phyloP scores from a whole-genome alignment of 108 stramenopile species.

The Chaetoceros tenuissimus region DNA sequence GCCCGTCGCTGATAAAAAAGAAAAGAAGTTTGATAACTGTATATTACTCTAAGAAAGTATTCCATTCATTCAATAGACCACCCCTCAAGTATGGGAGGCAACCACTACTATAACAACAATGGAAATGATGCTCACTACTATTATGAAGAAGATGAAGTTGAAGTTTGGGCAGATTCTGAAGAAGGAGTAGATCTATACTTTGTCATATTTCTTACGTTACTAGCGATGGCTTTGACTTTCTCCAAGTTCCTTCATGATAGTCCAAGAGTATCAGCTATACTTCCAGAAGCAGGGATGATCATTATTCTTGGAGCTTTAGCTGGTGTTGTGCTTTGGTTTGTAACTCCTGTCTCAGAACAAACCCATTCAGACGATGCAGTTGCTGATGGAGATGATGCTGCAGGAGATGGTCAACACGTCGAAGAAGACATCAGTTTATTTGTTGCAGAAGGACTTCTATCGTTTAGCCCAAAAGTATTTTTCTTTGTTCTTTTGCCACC shows the following conservation, averaged over 20 bases:
- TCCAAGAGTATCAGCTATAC: slow-evolving; percentile 29
- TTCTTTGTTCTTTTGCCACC: slow-evolving; percentile 78
- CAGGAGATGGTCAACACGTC: slow-evolving; percentile 16
- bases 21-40: no score
- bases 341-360: background rate
- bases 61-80: no score
- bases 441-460: slow-evolving; percentile 28
- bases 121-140: background rate
- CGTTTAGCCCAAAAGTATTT: slow-evolving; percentile 61
- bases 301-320: slow-evolving; percentile 48
- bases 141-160: background rate
- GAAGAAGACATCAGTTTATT: slow-evolving; percentile 7
- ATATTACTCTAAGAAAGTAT: no score
- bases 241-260: slow-evolving; percentile 26
- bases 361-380: background rate
- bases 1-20: no score
- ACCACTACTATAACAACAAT: background rate
- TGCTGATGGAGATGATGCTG: slow-evolving; percentile 5
- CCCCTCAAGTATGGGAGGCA: no score
- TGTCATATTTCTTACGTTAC: slow-evolving; percentile 27
- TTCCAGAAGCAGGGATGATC: slow-evolving; percentile 72
- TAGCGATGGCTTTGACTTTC: slow-evolving; percentile 35
- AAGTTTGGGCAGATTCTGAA: background rate
- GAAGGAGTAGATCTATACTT: slow-evolving; percentile 16
- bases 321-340: slow-evolving; percentile 32